Conservation (phyloP, 176 grass and related monocot genomes). For the Pharus latifolius region DNA sequence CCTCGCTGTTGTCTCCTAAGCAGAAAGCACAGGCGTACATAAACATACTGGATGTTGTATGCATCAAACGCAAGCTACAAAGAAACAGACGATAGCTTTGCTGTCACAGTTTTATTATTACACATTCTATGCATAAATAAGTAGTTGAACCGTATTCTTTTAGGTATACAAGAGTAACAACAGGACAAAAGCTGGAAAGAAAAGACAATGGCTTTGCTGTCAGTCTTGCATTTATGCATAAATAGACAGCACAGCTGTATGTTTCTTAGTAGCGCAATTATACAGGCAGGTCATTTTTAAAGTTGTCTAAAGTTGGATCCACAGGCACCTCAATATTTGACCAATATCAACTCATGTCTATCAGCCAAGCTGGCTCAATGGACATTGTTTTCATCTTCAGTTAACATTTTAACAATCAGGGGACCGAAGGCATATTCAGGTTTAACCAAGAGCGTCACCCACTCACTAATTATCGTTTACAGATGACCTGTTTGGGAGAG, state of each 20-base stretch:
- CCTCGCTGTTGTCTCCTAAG: not conserved
- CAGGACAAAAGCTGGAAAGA: not conserved
- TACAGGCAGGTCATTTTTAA: not conserved
- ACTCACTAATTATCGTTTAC: too few species aligned
- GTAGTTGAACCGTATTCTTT: not conserved
- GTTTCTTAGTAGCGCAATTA: not conserved
- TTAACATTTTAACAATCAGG: not conserved
- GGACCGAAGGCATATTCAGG: too few species aligned
- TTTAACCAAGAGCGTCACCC: too few species aligned
- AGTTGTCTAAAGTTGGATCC: not conserved
- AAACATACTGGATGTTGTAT: not conserved
- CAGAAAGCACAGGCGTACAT: conserved; percentile 3
- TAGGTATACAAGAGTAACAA: not conserved
- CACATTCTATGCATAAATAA: not conserved
- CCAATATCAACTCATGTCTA: not conserved
- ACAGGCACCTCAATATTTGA: not conserved
- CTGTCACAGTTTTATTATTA: not conserved
- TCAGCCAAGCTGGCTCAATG: too few species aligned
- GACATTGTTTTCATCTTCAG: not conserved
- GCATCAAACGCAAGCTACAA: not conserved
- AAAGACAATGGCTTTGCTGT: not conserved
- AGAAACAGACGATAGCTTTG: not conserved
- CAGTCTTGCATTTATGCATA: not conserved
- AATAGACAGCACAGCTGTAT: not conserved
- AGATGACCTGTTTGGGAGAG: too few species aligned